Evolutionary conservation across 2,329 filamentous ascomycete species (phyloP), one percentile per base, ranked within the genome.

Genomic region (Piedraia hortae): DNA sequence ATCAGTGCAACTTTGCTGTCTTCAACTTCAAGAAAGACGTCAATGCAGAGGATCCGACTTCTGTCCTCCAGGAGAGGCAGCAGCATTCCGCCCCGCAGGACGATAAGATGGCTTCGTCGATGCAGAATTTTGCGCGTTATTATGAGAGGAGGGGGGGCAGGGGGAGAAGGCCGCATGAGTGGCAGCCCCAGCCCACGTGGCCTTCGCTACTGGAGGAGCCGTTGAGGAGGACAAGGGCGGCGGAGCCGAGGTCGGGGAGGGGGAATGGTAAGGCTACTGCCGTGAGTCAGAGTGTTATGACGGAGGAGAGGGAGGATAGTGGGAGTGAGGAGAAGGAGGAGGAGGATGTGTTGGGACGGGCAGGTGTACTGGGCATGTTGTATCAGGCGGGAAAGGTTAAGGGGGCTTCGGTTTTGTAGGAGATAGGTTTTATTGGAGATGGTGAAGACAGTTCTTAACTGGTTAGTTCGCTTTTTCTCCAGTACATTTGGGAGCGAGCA

Each of bases 91-190:
- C 75, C 11, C 77, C 78, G 6, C 91, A 91, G 39, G 80, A 97
- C 37, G 75, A 80, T 30, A 97, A 97, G 50, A 90, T 97, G 75
- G 69, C 85, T n/a, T 74, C 78, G 9, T 93, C 82, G 0, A 85
- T 91, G 41, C 80, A 85, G 37, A 78, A 80, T 2, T 97, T 97
- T 43, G 53, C 91, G 27, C 78, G 91, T 39, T 80, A 89, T 34
- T 97, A 97, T 33, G 19, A 23, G 9, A 10, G 17, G 7, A 12
- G 42, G 26, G 16, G 31, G 17, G 31, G 43, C 7, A 32, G 24
- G 5, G 29, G 43, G 7, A 30, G 34, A 15, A 10, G 22, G 5
- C 18, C 21, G 2, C 29, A 28, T 21, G 31, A 29, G 7, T 41
- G 33, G 28, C 39, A 39, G 17, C 36, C 36, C 3, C 39, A 38